Evolutionary conservation across 2,329 filamentous ascomycete species (phyloP), one percentile per base, ranked within the genome.

Genomic region (Aschersonia sp.): DNA sequence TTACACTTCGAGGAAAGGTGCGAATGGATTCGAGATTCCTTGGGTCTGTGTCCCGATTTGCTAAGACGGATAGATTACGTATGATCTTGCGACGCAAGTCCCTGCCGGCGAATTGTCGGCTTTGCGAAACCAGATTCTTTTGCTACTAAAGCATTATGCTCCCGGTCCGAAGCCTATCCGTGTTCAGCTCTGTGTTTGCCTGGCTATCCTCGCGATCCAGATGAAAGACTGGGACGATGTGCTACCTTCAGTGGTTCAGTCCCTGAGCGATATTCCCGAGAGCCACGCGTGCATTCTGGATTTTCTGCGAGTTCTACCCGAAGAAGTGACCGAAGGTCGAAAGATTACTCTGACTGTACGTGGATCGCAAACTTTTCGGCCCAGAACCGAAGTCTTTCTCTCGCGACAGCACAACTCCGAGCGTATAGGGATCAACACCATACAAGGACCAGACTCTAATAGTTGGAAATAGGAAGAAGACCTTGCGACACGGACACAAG

Each of bases 331-430:
- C 57, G 90, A 98, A 76, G 92, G 92, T 70, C 87, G 92, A 70
- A 98, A 97, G 73, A 96, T 98, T 76, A 95, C 88, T 76, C 78
- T 98, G 70, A 89, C 87, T 79, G 89, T 95, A 92, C 73, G 87
- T 90, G 77, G 81, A 83, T 72, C 73, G 71, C 72, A 65, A 57
- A 68, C 60, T 63, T 63, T 68, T 65, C 70, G 68, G 65, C 68
- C 59, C 58, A 58, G 52, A 57, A 58, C 51, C 53, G 57, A 53
- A 44, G 22, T 22, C 22, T 22, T 49, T 56, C 8, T 57, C 56
- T 53, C 49, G 56, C 60, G 59, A 61, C 60, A 59, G 55, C 58
- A 54, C 42, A 46, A 12, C 58, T 58, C 61, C 8, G 59, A 58
- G 59, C 59, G 12, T 9, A 9, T 37, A 37, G 8, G 8, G 35